Percentiles rank a stretch among this genome's conserved stretches.
Conservation (phyloP, 371 early-diverging fungal species). For the Scutellospora calospora region DNA sequence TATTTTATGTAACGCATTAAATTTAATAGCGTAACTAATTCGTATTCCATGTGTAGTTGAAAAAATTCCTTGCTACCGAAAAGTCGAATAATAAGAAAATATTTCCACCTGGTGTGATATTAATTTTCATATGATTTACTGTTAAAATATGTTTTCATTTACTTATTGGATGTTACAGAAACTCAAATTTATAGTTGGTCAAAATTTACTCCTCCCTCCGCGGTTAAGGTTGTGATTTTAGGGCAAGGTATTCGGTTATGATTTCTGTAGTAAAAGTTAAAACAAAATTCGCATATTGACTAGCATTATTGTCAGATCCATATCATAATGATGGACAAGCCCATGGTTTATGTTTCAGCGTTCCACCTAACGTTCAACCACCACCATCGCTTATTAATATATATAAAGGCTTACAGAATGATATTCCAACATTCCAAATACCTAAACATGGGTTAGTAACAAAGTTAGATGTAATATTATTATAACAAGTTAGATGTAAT, state of each 20-base stretch:
- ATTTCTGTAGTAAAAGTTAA: background rate
- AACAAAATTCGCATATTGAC: background rate
- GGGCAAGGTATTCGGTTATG: slow-evolving; percentile 75
- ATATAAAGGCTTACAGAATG: slow-evolving; percentile 81
- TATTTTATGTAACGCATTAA: background rate
- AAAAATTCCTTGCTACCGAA: slow-evolving; percentile 70
- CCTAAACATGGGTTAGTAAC: slow-evolving; percentile 67
- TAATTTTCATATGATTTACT: background rate
- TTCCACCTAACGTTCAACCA: slow-evolving; percentile 72
- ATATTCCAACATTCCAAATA: slow-evolving; percentile 69
- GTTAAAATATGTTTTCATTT: background rate
- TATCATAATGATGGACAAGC: slow-evolving; percentile 96
- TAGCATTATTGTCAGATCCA: slow-evolving; percentile 75
- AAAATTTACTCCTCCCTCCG: slow-evolving; percentile 65
- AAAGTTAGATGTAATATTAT: too few relatives aligned
- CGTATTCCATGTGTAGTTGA: slow-evolving; percentile 60
- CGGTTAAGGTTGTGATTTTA: slow-evolving; percentile 87
- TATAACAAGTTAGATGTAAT: background rate
- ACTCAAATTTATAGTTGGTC: slow-evolving; percentile 86
- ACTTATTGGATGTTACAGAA: slow-evolving; percentile 46
- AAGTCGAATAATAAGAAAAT: slow-evolving; percentile 59
- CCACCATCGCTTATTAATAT: slow-evolving; percentile 97
- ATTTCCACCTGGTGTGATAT: slow-evolving; percentile 71
- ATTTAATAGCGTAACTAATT: background rate
- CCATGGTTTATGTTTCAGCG: slow-evolving; percentile 91